Conservation (phyloP, 495 filamentous ascomycete species). For the Terfezia claveryi region DNA sequence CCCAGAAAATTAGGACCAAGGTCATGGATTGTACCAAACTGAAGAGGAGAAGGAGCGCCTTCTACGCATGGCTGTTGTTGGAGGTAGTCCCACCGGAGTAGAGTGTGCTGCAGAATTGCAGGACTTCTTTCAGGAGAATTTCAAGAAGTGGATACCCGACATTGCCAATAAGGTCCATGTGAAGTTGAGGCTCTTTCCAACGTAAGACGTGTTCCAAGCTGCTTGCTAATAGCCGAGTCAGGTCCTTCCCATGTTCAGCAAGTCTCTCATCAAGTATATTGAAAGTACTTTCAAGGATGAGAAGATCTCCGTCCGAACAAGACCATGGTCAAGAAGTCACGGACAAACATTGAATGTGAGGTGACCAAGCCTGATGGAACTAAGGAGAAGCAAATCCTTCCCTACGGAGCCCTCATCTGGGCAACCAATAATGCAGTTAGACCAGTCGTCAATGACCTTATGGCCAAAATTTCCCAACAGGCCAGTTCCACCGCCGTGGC, state of each 20-base stretch:
- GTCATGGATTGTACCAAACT: constrained; percentile 98
- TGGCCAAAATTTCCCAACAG: constrained; percentile 78
- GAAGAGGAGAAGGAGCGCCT: constrained; percentile 76
- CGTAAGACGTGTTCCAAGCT: constrained; percentile 23
- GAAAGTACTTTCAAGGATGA: constrained; percentile 98
- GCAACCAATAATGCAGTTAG: constrained; percentile 92
- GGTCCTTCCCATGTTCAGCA: constrained; percentile 92
- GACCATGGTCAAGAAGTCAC: constrained; percentile 97
- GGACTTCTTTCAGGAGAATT: constrained; percentile 94
- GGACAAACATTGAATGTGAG: constrained; percentile 86
- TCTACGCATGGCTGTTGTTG: constrained; percentile 97
- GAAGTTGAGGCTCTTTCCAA: constrained; percentile 94
- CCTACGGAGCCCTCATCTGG: constrained; percentile 94
- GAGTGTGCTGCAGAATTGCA: constrained; percentile 96
- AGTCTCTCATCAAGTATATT: constrained; percentile 97
- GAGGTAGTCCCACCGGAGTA: constrained; percentile 91
- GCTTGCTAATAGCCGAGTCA: constrained; percentile 5
- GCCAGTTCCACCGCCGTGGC: constrained; percentile 83
- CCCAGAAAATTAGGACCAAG: constrained; percentile 83
- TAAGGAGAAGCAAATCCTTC: constrained; percentile 59
- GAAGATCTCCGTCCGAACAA: constrained; percentile 92
- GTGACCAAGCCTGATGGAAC: constrained; percentile 63
- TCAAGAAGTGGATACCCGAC: constrained; percentile 93
- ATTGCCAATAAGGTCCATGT: constrained; percentile 88
- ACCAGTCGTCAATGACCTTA: constrained; percentile 68